Percentiles rank a stretch among this genome's conserved stretches.
Evolutionary conservation across 179 eudicot species (phyloP).

Genomic region (Spinacia oleracea): DNA sequence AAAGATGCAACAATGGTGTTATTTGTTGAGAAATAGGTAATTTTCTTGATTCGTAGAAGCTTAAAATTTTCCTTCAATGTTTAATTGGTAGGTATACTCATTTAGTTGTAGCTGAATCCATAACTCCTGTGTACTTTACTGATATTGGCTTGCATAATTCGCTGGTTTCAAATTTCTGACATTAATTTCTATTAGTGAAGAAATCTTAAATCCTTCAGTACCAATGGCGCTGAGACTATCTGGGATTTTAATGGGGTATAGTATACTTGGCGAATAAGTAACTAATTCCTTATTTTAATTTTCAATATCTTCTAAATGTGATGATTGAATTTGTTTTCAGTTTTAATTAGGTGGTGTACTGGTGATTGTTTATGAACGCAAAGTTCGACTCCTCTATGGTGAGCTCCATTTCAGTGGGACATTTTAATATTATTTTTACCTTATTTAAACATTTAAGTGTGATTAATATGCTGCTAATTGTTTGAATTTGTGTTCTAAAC

Average conservation of each 20-base stretch:
- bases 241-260: slow-evolving; percentile 94
- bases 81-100: too few relatives aligned
- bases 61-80: too few relatives aligned
- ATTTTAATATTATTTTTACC: background rate
- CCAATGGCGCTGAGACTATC: slow-evolving; percentile 97
- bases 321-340: background rate
- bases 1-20: too few relatives aligned
- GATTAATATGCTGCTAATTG: background rate
- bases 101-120: too few relatives aligned
- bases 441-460: background rate
- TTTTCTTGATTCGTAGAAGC: too few relatives aligned
- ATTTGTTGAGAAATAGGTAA: too few relatives aligned
- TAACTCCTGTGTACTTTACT: too few relatives aligned
- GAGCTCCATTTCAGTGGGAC: background rate
- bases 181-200: slow-evolving; percentile 33
- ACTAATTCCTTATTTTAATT: background rate
- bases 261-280: background rate
- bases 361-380: slow-evolving; percentile 86
- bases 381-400: slow-evolving; percentile 86
- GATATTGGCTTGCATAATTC: too few relatives aligned
- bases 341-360: slow-evolving; percentile 72
- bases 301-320: background rate
- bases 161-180: background rate
- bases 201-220: slow-evolving; percentile 82
- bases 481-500: slow-evolving; percentile 21